Conservation (phyloP, 345 rosid genomes). For the Eucalyptus polybractea region DNA sequence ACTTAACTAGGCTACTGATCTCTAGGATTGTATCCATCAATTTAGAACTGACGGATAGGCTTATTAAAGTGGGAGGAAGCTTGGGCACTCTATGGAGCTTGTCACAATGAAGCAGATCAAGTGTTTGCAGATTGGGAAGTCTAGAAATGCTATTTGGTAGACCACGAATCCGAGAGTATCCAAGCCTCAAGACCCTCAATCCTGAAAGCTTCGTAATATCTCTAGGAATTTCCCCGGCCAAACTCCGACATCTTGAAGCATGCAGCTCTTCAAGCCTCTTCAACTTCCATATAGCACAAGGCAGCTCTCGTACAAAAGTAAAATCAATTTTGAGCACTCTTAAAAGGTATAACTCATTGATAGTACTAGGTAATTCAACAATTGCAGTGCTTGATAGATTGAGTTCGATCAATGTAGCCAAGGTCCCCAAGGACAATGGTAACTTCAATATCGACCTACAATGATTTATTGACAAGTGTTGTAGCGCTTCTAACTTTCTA, state of each 20-base stretch:
- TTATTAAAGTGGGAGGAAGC: neutral
- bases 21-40: accelerated
- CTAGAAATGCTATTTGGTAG: neutral
- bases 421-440: neutral
- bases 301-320: neutral
- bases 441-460: neutral
- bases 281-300: neutral
- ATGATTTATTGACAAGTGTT: neutral
- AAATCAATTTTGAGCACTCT: neutral
- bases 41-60: neutral
- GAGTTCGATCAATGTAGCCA: neutral
- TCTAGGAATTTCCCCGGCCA: neutral
- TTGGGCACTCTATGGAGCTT: neutral
- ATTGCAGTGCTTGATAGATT: neutral
- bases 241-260: neutral
- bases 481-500: neutral
- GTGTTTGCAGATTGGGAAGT: neutral
- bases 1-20: neutral
- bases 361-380: neutral
- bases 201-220: neutral
- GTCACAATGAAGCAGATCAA: neutral
- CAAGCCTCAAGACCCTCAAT: neutral
- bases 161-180: neutral
- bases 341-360: neutral
- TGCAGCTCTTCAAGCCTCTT: neutral